Evolutionary conservation across 176 grass and related monocot genomes (phyloP).

Genomic region (Metroxylon sagu): DNA sequence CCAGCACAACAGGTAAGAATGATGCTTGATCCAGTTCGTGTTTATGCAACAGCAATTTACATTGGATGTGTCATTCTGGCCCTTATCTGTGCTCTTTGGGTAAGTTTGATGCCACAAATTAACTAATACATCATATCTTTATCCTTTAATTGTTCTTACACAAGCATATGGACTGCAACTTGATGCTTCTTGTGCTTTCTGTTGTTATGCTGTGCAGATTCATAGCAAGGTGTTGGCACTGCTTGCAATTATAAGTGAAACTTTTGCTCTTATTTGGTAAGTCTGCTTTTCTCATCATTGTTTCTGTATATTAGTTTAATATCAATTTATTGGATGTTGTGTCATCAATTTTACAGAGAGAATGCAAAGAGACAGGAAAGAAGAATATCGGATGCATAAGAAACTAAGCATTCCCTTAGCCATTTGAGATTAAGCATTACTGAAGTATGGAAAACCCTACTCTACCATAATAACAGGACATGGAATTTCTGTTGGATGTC

Average conservation of each 20-base stretch:
- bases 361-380: too few species aligned
- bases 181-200: not conserved
- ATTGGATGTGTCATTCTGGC: conserved; percentile 61
- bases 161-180: not conserved
- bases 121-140: too few species aligned
- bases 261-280: conserved; percentile 79
- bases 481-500: too few species aligned
- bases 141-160: too few species aligned
- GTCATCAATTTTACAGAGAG: too few species aligned
- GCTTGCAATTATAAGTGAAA: conserved; percentile 75
- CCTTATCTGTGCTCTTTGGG: conserved; percentile 71
- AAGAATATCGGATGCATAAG: too few species aligned
- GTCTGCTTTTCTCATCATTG: conserved; percentile 5
- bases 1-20: conserved; percentile 54
- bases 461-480: too few species aligned
- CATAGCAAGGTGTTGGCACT: conserved; percentile 76
- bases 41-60: conserved; percentile 37
- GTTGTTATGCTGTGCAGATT: conserved; percentile 41
- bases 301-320: too few species aligned
- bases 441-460: too few species aligned
- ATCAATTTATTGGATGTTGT: too few species aligned
- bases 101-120: conserved; percentile 30
- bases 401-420: too few species aligned
- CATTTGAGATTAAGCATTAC: too few species aligned
- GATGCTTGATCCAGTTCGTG: conserved; percentile 64